Evolutionary conservation across 169 alveolate genomes (phyloP), one percentile per base, ranked within the genome.

Genomic region (Cryptosporidium viatorum): DNA sequence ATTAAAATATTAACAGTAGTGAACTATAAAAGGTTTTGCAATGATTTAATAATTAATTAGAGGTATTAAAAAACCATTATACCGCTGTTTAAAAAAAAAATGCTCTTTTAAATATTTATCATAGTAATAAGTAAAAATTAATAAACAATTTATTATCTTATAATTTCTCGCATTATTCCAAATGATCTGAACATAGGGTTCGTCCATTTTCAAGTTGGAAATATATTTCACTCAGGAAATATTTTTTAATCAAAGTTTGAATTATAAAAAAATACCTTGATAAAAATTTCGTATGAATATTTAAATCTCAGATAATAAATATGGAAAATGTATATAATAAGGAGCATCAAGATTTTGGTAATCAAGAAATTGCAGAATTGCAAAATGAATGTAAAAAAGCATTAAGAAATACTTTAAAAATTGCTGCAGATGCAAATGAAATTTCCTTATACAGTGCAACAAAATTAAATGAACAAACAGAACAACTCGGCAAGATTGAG

Each of bases 391-490:
- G 89, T 48, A 26, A 60, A 26, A 65, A 80, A 21, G 70, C 58
- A 18, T 12, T 80, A 3, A 80, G 23, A 65, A 80, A 65, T 80
- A 62, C 89, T n/a, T 21, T 80, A 62, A 59, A 21, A 55, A 26
- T 80, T 60, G 89, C 89, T 31, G 89, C 89, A 43, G 35, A 65
- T 21, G 89, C 89, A 23, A 80, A 80, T 80, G 89, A 80, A 48
- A 80, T 80, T 23, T 80, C 89, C 23, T 31, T 60, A 51, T 21
- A 26, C 43, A 58, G 89, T 58, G 89, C 89, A 80, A 80, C 89
- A 62, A 80, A 59, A 41, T 29, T 80, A 29, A 80, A 80, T 48
- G 89, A 80, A 21, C 89, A 80, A 48, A 62, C 89, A 39, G 89
- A 80, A 41, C 89, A 80, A 29, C 50, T 80, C 4, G 7, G 18